Conservation (phyloP, 805 yeast species). For the Cyberlindnera americana region DNA sequence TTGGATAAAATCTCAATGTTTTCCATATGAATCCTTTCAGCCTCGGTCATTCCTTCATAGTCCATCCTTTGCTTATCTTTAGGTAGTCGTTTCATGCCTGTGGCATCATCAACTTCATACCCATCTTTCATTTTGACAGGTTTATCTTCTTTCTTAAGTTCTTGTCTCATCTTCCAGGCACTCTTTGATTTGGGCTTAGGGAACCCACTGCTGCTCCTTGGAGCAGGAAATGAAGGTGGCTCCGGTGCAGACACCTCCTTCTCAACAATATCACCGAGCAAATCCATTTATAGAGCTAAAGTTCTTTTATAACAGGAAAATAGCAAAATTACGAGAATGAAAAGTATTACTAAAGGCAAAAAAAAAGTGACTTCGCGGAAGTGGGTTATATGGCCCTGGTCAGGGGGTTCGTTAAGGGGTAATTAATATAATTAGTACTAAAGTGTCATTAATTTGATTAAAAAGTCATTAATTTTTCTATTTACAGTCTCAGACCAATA, state of each 20-base stretch:
- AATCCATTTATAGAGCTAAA: conserved; percentile 83
- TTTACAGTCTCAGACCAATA: conserved; percentile 16
- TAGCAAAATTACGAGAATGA: no score
- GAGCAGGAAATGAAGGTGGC: conserved; percentile 72
- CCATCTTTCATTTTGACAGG: conserved; percentile 73
- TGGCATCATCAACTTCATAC: conserved; percentile 83
- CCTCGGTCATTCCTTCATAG: conserved; percentile 44
- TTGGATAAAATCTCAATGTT: conserved; percentile 57
- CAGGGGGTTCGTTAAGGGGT: no score
- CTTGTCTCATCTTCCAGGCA: conserved; percentile 89
- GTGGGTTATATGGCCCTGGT: no score
- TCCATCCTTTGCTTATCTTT: conserved; percentile 77
- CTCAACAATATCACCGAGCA: conserved; percentile 85
- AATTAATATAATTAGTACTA: no score
- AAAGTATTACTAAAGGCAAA: no score
- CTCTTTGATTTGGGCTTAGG: conserved; percentile 79
- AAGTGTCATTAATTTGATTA: no score
- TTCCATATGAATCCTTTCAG: conserved; percentile 73
- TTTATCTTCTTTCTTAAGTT: conserved; percentile 84
- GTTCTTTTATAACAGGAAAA: no score
- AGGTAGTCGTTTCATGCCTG: conserved; percentile 75
- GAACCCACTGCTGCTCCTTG: conserved; percentile 64
- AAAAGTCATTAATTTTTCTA: no score
- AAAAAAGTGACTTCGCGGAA: no score
- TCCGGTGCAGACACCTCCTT: conserved; percentile 91